Evolutionary conservation across 306 rosid species (phyloP).

Genomic region (Morella rubra): DNA sequence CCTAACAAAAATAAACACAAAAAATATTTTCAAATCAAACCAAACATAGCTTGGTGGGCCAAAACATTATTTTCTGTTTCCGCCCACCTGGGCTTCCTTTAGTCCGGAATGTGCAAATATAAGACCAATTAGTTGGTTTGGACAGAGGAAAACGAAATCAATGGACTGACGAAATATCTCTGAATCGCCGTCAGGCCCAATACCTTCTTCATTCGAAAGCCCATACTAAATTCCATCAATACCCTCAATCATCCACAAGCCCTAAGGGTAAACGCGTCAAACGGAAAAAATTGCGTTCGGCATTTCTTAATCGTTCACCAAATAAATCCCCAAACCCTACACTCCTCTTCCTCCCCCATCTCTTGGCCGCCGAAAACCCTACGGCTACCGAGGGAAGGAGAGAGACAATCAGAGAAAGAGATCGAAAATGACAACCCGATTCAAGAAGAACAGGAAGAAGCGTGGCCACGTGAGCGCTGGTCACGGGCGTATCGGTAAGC

Average conservation of each 20-base stretch:
- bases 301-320: neutral
- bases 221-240: conserved; percentile 2
- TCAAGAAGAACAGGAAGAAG: conserved; percentile 96
- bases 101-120: no score
- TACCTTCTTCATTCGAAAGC: neutral
- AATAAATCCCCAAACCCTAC: conserved; percentile 40
- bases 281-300: neutral
- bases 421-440: conserved; percentile 67
- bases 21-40: no score
- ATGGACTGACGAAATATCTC: neutral
- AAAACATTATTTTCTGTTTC: no score
- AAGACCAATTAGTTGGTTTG: neutral
- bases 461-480: conserved; percentile 92
- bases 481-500: conserved; percentile 81
- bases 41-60: no score
- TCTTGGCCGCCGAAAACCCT: conserved; percentile 43
- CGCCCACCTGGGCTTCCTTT: no score
- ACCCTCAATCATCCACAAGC: conserved; percentile 18
- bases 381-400: neutral
- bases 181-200: neutral
- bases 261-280: conserved; percentile 43
- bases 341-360: neutral
- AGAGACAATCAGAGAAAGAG: conserved; percentile 10
- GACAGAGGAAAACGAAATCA: neutral
- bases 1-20: no score